Evolutionary conservation across 331 rosid species (phyloP), one percentile per base, ranked within the genome.

Genomic region (Stylosanthes scabra): DNA sequence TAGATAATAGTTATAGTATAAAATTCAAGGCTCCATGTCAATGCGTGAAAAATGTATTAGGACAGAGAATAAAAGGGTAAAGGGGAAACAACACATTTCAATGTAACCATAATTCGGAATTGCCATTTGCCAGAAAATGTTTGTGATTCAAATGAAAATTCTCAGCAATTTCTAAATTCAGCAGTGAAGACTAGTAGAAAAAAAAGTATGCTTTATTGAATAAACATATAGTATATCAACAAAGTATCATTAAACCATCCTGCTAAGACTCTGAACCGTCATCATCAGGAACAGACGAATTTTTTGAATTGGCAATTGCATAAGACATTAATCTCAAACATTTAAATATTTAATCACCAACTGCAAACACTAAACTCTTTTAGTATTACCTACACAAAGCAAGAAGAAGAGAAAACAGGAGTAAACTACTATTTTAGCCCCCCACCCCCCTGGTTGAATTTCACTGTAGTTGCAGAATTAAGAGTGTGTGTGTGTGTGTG

Each of bases 11-110:
- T 45, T 54, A 70, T 16, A 56, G 70, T 20, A 62, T 31, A 16
- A 31, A 65, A 59, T 49, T 51, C 13, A 55, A 74, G 25, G 13
- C 51, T 10, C 47, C 78, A 44, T 65, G 69, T 69, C 9, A 56
- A 74, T 63, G 39, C 50, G 45, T 68, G 37, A 31, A 69, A 50
- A 69, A 16, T 28, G 62, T 67, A 31, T 31, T 31, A 5, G 5
- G 37, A 31, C 37, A 31, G 37, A 71, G 71, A 66, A 5, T 42
- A n/a, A n/a, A 71, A 71, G 49, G 47, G 56, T 49, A 34, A 60
- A 60, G 50, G 5, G 54, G 55, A 7, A 5, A 49, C 41, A 56
- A 31, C 37, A 31, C 45, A 54, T 25, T 39, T 37, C 15, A 55
- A 67, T 25, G 58, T 56, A 65, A 70, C 52, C n/a, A 13, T 29